A percentile compares a stretch with the other conserved stretches of the same genome.
These are phyloP conservation scores for Colletotrichum sp. DNA, from an alignment of 2,329 filamentous ascomycete species.

Conservation along the genomic window DNA sequence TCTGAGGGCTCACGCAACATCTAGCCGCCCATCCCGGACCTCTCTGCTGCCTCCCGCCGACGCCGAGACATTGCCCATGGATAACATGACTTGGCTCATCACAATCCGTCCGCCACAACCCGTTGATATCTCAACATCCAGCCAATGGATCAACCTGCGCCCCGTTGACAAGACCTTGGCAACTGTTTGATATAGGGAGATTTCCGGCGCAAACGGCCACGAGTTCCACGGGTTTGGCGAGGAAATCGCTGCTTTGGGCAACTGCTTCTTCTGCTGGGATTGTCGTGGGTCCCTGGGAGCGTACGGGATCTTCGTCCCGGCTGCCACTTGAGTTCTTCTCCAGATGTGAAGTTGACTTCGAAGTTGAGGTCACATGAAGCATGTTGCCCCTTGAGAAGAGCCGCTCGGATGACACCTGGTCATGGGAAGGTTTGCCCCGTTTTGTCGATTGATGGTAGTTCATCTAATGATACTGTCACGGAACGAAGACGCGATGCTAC, in stretches of 20 bases:
- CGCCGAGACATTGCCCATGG: slow-evolving; percentile 6
- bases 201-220: neutral
- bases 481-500: neutral
- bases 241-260: neutral
- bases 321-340: neutral
- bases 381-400: neutral
- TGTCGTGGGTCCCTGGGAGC: neutral
- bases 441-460: neutral
- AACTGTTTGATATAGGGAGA: neutral
- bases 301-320: neutral
- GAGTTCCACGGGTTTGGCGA: neutral
- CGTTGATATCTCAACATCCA: neutral
- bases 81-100: slow-evolving; percentile 2
- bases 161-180: slow-evolving; percentile 15
- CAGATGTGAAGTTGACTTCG: neutral
- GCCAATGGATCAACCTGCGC: neutral
- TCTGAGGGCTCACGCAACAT: neutral
- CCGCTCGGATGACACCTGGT: neutral
- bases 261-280: neutral
- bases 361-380: neutral
- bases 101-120: neutral
- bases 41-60: neutral
- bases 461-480: neutral
- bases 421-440: neutral
- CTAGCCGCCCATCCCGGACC: neutral